A percentile compares a stretch with the other conserved stretches of the same genome.
Conservation (phyloP, 2,329 filamentous ascomycete species). For the Epichloe elymi region DNA sequence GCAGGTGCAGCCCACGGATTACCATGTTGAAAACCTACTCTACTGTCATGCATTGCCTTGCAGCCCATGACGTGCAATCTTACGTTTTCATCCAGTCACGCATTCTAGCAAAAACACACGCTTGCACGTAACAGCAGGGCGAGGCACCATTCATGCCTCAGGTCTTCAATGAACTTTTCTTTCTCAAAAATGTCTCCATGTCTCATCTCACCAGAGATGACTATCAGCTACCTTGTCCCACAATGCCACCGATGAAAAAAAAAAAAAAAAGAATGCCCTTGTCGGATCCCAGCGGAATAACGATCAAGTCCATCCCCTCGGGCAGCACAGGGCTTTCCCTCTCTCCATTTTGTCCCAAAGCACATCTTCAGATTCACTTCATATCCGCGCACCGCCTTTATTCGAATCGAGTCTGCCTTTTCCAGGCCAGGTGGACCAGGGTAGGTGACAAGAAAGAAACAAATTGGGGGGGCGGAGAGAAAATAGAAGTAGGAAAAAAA, state of each 20-base stretch:
- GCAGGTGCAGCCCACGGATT: too few species aligned
- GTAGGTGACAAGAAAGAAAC: conserved; percentile 9
- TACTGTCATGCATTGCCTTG: too few species aligned
- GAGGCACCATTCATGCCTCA: too few species aligned
- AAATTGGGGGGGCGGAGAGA: not conserved
- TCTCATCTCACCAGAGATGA: not conserved
- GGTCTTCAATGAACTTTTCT: conserved; percentile 2
- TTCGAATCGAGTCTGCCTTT: not conserved
- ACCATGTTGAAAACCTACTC: too few species aligned
- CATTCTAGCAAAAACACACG: too few species aligned
- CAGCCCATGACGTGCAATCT: too few species aligned
- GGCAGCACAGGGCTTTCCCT: conserved; percentile 98
- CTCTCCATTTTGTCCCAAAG: conserved; percentile 37
- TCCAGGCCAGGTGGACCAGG: not conserved
- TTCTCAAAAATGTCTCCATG: conserved; percentile 1
- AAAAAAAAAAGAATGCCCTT: conserved; percentile 7
- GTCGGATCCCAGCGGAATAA: conserved; percentile 45
- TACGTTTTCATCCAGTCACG: too few species aligned
- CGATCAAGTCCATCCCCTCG: conserved; percentile 77
- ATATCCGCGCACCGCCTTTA: not conserved
- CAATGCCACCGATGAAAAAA: conserved; percentile 11
- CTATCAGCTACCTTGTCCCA: not conserved
- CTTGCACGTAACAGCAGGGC: too few species aligned
- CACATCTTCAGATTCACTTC: not conserved
- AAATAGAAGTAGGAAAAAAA: not conserved